Conservation (phyloP, 495 filamentous ascomycete genomes). For the Usnea hakonensis region DNA sequence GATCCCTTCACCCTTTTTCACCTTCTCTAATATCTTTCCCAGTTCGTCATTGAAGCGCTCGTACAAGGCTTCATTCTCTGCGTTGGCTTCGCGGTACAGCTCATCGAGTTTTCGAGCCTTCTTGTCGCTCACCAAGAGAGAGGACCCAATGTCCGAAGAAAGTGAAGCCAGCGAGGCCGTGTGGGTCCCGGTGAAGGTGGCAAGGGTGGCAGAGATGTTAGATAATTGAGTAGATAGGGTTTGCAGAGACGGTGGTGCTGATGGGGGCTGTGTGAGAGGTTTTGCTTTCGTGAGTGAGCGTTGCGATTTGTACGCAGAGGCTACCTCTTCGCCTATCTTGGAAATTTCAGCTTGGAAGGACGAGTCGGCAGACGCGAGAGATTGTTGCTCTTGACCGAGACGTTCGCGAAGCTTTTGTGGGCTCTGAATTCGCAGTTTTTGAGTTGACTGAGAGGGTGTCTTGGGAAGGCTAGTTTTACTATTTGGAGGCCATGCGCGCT, state of each 20-base stretch:
- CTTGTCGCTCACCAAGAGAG: slow-evolving; percentile 60
- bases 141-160: slow-evolving; percentile 59
- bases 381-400: slow-evolving; percentile 69
- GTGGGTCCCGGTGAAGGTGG: slow-evolving; percentile 54
- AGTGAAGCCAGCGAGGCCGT: slow-evolving; percentile 51
- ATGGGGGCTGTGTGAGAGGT: slow-evolving; percentile 12
- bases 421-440: slow-evolving; percentile 77
- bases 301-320: slow-evolving; percentile 42
- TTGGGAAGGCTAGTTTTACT: slow-evolving; percentile 27
- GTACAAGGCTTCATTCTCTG: slow-evolving; percentile 91
- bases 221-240: slow-evolving; percentile 16
- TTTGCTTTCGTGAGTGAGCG: slow-evolving; percentile 15
- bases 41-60: slow-evolving; percentile 88
- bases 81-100: slow-evolving; percentile 77
- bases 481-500: slow-evolving; percentile 43
- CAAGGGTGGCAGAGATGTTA: slow-evolving; percentile 19
- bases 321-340: slow-evolving; percentile 77
- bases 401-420: slow-evolving; percentile 90
- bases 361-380: slow-evolving; percentile 58
- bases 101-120: slow-evolving; percentile 82
- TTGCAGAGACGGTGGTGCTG: slow-evolving; percentile 7
- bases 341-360: slow-evolving; percentile 68
- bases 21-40: slow-evolving; percentile 67
- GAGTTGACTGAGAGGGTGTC: slow-evolving; percentile 35
- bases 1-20: slow-evolving; percentile 64